Conservation (phyloP, 2,329 filamentous ascomycete genomes). For the Colletotrichum somersetense region DNA sequence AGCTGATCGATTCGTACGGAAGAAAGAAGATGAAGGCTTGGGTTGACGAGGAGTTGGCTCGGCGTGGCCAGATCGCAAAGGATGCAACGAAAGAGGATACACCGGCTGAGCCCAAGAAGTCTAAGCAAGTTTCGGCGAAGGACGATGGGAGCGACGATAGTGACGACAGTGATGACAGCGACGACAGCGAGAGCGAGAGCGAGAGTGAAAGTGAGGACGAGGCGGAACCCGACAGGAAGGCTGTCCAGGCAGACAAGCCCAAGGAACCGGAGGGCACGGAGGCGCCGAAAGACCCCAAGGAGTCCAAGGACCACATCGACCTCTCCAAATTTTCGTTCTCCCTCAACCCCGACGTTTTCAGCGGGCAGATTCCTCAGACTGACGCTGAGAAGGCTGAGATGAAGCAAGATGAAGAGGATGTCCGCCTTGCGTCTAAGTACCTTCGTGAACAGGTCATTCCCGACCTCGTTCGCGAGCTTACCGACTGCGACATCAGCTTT, state of each 20-base stretch:
- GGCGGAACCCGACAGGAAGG: slow-evolving; percentile 50
- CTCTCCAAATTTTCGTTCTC: slow-evolving; percentile 88
- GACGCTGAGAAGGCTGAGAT: slow-evolving; percentile 89
- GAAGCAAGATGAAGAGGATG: slow-evolving; percentile 87
- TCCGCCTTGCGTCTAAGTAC: slow-evolving; percentile 85
- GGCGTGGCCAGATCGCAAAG: slow-evolving; percentile 62
- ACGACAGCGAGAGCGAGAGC: slow-evolving; percentile 51
- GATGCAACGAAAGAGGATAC: slow-evolving; percentile 51
- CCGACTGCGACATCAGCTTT: slow-evolving; percentile 94
- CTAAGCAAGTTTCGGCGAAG: slow-evolving; percentile 39
- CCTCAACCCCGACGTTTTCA: slow-evolving; percentile 96
- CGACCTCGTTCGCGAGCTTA: slow-evolving; percentile 86
- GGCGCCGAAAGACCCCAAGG: slow-evolving; percentile 18
- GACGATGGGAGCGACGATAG: slow-evolving; percentile 48
- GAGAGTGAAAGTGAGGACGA: slow-evolving; percentile 52
- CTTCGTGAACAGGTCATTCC: slow-evolving; percentile 84
- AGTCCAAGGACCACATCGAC: slow-evolving; percentile 77
- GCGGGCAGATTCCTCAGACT: slow-evolving; percentile 89
- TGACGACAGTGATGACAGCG: slow-evolving; percentile 33
- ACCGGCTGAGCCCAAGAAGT: slow-evolving; percentile 48
- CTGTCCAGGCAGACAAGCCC: slow-evolving; percentile 43
- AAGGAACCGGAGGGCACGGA: slow-evolving; percentile 52
- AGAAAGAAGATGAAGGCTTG: slow-evolving; percentile 90
- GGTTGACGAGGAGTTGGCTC: slow-evolving; percentile 82
- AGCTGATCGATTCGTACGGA: slow-evolving; percentile 89